phyloP scores from a whole-genome alignment of 352 stramenopile species.

The Pythium periplocum region DNA sequence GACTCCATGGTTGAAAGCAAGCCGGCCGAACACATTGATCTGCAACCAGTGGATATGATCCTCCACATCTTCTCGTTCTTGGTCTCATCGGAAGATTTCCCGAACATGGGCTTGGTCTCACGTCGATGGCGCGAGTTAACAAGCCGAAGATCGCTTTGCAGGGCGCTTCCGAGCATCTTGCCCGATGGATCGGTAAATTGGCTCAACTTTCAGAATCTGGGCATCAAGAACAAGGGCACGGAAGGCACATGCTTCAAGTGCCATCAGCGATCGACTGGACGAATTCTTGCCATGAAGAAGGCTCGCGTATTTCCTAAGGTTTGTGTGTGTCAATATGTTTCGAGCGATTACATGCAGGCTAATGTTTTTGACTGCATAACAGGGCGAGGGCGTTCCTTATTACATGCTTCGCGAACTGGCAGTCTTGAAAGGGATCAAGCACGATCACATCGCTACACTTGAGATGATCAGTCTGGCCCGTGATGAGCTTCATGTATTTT shows the following conservation, averaged over 20 bases:
- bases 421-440: conserved; percentile 82
- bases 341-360: neutral
- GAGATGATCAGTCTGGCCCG: conserved; percentile 84
- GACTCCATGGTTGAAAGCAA: conserved; percentile 24
- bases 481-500: conserved; percentile 88
- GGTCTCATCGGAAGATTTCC: conserved; percentile 64
- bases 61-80: conserved; percentile 85
- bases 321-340: neutral
- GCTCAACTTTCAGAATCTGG: conserved; percentile 86
- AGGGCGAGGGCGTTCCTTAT: conserved; percentile 90
- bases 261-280: conserved; percentile 76
- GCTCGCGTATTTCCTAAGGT: conserved; percentile 84
- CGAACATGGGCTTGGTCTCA: conserved; percentile 69
- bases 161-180: conserved; percentile 54
- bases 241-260: conserved; percentile 87
- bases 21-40: conserved; percentile 69
- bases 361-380: neutral
- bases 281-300: conserved; percentile 87
- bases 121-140: conserved; percentile 78
- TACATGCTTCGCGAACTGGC: conserved; percentile 90
- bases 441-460: conserved; percentile 85
- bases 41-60: conserved; percentile 85
- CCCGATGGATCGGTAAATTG: conserved; percentile 78
- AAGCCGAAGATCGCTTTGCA: conserved; percentile 62
- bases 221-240: conserved; percentile 88